A percentile compares a stretch with the other conserved stretches of the same genome.
Evolutionary conservation across 1,284 basidiomycete genomes (phyloP).

Genomic region (Boletus holoroseus): DNA sequence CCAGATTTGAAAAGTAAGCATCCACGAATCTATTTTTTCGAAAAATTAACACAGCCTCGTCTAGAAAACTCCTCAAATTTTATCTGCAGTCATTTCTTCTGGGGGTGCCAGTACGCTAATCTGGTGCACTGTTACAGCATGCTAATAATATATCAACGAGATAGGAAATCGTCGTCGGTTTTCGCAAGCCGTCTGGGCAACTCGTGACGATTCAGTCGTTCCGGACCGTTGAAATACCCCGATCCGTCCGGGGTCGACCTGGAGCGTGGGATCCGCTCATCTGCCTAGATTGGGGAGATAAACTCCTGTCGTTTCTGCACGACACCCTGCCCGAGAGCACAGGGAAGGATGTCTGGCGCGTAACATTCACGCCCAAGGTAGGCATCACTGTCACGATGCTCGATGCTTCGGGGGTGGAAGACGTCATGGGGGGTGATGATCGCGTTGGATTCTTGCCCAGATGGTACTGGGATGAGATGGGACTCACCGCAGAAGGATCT

Average conservation of each 20-base stretch:
- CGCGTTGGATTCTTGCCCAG: slow-evolving; percentile 68
- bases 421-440: slow-evolving; percentile 61
- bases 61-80: slow-evolving; percentile 86
- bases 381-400: slow-evolving; percentile 48
- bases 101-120: slow-evolving; percentile 71
- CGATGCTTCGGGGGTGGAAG: slow-evolving; percentile 43
- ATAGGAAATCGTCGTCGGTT: slow-evolving; percentile 87
- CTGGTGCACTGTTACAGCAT: neutral
- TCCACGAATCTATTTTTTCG: neutral
- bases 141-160: slow-evolving; percentile 2
- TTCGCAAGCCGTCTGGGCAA: slow-evolving; percentile 75
- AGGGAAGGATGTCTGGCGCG: slow-evolving; percentile 54
- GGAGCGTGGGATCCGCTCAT: slow-evolving; percentile 73
- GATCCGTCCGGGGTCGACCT: slow-evolving; percentile 68
- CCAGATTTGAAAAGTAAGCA: slow-evolving; percentile 73
- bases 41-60: slow-evolving; percentile 6
- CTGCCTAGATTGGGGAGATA: slow-evolving; percentile 71
- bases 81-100: slow-evolving; percentile 95
- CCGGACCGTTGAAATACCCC: slow-evolving; percentile 66
- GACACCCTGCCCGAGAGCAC: slow-evolving; percentile 28
- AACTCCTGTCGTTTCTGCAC: slow-evolving; percentile 57
- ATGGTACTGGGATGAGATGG: slow-evolving; percentile 59
- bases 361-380: slow-evolving; percentile 51
- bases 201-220: slow-evolving; percentile 61
- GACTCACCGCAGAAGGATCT: neutral